These are phyloP conservation scores for Cymbidium sinense DNA, from an alignment of 106 monocot species.

Conservation along the genomic window DNA sequence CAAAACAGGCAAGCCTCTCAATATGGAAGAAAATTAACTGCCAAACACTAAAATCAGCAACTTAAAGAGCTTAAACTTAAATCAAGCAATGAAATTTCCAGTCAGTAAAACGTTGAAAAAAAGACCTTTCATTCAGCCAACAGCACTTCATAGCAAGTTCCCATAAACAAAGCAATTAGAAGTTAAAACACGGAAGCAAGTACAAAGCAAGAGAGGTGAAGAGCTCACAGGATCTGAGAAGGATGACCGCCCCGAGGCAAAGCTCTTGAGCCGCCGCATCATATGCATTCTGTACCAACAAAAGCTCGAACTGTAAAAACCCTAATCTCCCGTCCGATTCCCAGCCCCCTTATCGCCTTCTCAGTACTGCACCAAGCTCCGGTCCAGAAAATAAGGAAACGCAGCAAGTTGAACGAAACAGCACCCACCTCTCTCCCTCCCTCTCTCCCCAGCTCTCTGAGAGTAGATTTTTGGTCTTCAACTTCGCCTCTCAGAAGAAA, in stretches of 20 bases:
- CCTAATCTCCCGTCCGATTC: background rate
- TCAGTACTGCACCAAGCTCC: background rate
- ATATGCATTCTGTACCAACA: slow-evolving; percentile 19
- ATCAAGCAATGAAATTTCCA: background rate
- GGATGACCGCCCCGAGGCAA: slow-evolving; percentile 39
- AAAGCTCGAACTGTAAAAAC: background rate
- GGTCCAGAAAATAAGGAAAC: background rate
- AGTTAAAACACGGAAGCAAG: background rate
- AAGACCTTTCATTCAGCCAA: background rate
- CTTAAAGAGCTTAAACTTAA: background rate
- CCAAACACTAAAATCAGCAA: background rate
- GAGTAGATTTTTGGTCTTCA: no score
- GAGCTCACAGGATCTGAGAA: slow-evolving; percentile 36
- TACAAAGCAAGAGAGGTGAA: background rate
- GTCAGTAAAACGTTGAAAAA: background rate
- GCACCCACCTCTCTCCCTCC: background rate
- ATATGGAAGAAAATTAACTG: background rate
- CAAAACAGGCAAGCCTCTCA: background rate
- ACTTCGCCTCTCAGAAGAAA: no score
- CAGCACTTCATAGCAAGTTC: background rate
- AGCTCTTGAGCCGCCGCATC: slow-evolving; percentile 50
- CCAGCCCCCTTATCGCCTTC: background rate
- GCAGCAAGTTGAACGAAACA: background rate
- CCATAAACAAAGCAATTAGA: background rate
- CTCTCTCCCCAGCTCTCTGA: background rate